A percentile compares a stretch with the other conserved stretches of the same genome.
Conservation (phyloP, 805 yeast genomes). For the Lachancea mirantina region DNA sequence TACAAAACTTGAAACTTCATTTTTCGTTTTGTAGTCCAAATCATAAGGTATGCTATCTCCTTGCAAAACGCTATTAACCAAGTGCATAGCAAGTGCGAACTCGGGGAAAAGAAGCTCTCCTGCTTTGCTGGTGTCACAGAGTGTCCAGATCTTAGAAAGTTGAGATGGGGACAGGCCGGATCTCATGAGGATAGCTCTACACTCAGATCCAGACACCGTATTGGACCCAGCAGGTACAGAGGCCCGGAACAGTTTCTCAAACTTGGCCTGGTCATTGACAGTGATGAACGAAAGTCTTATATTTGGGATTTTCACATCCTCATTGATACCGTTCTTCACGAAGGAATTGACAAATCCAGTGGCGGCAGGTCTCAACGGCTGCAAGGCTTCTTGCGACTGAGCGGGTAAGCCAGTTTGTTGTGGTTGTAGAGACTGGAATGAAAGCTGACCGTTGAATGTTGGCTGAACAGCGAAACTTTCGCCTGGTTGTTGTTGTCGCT, state of each 20-base stretch:
- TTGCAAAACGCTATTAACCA: conserved; percentile 68
- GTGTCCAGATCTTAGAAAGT: conserved; percentile 81
- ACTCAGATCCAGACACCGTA: conserved; percentile 59
- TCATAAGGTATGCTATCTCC: conserved; percentile 72
- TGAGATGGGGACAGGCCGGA: conserved; percentile 71
- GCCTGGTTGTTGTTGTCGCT: conserved; percentile 32
- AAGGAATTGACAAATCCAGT: conserved; percentile 41
- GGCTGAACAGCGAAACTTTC: conserved; percentile 38
- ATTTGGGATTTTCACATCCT: conserved; percentile 57
- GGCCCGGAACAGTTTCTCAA: conserved; percentile 74
- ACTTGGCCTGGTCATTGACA: conserved; percentile 77
- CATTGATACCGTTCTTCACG: conserved; percentile 43
- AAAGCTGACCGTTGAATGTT: conserved; percentile 9
- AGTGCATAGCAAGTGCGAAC: conserved; percentile 84
- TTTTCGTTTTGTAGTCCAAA: conserved; percentile 64
- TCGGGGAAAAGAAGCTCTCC: conserved; percentile 89
- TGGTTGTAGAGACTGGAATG: conserved; percentile 28
- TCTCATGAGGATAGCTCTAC: conserved; percentile 70
- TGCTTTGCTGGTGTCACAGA: conserved; percentile 81
- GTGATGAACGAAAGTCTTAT: conserved; percentile 81
- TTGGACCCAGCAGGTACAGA: conserved; percentile 53
- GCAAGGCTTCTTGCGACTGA: conserved; percentile 19
- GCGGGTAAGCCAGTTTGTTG: conserved; percentile 44
- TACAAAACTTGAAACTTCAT: conserved; percentile 83
- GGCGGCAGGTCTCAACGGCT: conserved; percentile 36